A percentile compares a stretch with the other conserved stretches of the same genome.
Conservation (phyloP, 2,329 filamentous ascomycete species). For the Aciculosporium take region DNA sequence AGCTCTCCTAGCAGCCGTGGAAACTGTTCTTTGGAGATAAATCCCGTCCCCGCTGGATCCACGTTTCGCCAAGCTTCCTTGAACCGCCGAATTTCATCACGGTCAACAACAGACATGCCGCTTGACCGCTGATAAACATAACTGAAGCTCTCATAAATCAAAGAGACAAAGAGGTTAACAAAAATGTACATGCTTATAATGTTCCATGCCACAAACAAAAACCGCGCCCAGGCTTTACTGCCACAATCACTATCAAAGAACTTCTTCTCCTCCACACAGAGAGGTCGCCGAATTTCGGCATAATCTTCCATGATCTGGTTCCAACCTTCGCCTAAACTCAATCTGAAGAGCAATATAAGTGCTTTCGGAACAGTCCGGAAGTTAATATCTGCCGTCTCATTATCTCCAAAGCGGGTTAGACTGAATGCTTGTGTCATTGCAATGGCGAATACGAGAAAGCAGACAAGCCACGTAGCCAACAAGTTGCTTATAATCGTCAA, state of each 20-base stretch:
- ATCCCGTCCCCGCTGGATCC: constrained; percentile 82
- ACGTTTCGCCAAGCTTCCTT: constrained; percentile 97
- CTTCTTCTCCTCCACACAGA: constrained; percentile 56
- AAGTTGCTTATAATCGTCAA: constrained; percentile 81
- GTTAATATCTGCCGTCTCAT: constrained; percentile 69
- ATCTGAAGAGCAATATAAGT: constrained; percentile 81
- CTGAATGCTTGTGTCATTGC: constrained; percentile 93
- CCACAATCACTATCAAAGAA: constrained; percentile 91
- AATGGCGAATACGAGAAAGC: constrained; percentile 93
- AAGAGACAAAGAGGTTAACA: constrained; percentile 91
- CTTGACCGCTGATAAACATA: constrained; percentile 97
- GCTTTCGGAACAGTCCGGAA: constrained; percentile 90
- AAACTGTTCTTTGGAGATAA: constrained; percentile 79
- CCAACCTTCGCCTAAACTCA: constrained; percentile 92
- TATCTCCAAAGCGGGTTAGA: constrained; percentile 68
- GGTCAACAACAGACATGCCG: constrained; percentile 76
- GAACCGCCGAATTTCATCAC: constrained; percentile 90
- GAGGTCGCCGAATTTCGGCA: constrained; percentile 61
- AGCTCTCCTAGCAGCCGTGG: constrained; percentile 81
- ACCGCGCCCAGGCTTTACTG: constrained; percentile 74
- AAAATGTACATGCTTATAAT: constrained; percentile 99
- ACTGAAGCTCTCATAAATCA: constrained; percentile 98
- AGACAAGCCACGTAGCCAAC: constrained; percentile 89
- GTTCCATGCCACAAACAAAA: constrained; percentile 92
- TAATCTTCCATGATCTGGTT: constrained; percentile 96